These are phyloP conservation scores for Daldinia bambusicola DNA, from an alignment of 495 filamentous ascomycete genomes.

Conservation along the genomic window DNA sequence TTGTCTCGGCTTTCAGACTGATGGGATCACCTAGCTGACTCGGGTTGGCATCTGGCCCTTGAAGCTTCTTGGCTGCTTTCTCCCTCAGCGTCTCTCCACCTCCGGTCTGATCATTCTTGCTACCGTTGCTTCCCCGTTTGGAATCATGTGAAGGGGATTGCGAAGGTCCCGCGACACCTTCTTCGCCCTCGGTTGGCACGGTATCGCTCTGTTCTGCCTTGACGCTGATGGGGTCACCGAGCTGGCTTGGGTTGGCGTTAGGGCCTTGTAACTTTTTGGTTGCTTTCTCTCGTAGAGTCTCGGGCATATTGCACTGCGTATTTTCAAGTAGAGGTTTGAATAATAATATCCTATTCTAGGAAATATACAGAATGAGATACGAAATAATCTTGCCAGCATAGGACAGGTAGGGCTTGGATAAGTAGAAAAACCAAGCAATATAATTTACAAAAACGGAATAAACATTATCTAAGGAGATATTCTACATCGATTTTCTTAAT, in stretches of 20 bases:
- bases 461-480: slow-evolving; percentile 6
- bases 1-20: slow-evolving; percentile 56
- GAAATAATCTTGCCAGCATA: not conserved
- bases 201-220: slow-evolving; percentile 54
- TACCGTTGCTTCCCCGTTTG: not conserved
- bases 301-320: slow-evolving; percentile 33
- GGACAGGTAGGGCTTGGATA: not conserved
- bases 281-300: slow-evolving; percentile 50
- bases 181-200: slow-evolving; percentile 36
- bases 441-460: slow-evolving; percentile 3
- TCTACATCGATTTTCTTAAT: slow-evolving; percentile 4
- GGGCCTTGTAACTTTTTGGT: slow-evolving; percentile 51
- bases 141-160: slow-evolving; percentile 4
- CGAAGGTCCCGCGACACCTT: slow-evolving; percentile 19
- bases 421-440: not conserved
- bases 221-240: slow-evolving; percentile 57
- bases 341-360: not conserved
- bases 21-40: slow-evolving; percentile 56
- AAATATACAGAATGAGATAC: not conserved
- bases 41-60: slow-evolving; percentile 53
- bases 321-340: not conserved
- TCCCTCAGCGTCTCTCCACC: slow-evolving; percentile 37
- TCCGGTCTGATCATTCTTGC: not conserved
- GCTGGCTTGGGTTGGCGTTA: slow-evolving; percentile 55
- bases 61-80: slow-evolving; percentile 51